Conservation (phyloP, 768 basidiomycete species). For the Leucosporidium creatinivorum region DNA sequence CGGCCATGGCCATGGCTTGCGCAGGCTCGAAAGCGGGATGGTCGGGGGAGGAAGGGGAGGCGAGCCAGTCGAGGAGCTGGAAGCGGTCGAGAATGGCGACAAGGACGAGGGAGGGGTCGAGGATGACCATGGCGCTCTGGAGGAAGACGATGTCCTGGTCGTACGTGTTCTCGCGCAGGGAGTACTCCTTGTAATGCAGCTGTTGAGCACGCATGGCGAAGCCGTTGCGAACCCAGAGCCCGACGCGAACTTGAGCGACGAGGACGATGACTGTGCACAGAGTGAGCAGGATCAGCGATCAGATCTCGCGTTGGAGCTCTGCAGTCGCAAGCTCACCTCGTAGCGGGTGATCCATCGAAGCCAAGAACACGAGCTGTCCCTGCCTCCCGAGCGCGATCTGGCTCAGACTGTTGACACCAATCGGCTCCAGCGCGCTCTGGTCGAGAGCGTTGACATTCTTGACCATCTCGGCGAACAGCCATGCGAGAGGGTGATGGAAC, state of each 20-base stretch:
- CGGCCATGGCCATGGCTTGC: conserved; percentile 76
- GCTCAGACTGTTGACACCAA: neutral
- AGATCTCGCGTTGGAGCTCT: neutral
- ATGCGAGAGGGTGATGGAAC: conserved; percentile 87
- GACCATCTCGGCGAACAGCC: conserved; percentile 79
- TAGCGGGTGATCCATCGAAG: conserved; percentile 69
- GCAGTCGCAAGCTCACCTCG: conserved; percentile 54
- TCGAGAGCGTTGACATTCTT: conserved; percentile 58
- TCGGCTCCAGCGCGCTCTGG: conserved; percentile 39
- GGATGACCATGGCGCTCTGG: conserved; percentile 70
- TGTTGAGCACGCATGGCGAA: conserved; percentile 90
- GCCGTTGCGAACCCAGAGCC: conserved; percentile 96
- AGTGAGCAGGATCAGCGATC: neutral
- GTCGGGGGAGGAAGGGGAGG: conserved; percentile 36
- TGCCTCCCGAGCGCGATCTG: neutral
- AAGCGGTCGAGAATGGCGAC: conserved; percentile 86
- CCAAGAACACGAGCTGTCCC: neutral
- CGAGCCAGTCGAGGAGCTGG: conserved; percentile 71
- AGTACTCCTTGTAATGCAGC: conserved; percentile 91
- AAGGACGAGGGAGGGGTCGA: conserved; percentile 68
- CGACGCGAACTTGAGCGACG: conserved; percentile 89
- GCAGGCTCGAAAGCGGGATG: conserved; percentile 57
- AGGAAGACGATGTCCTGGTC: conserved; percentile 91
- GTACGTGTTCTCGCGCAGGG: conserved; percentile 89
- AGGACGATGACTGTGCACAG: conserved; percentile 52